Evolutionary conservation across 129 eudicot species (phyloP).

Genomic region (Centaurea solstitialis): DNA sequence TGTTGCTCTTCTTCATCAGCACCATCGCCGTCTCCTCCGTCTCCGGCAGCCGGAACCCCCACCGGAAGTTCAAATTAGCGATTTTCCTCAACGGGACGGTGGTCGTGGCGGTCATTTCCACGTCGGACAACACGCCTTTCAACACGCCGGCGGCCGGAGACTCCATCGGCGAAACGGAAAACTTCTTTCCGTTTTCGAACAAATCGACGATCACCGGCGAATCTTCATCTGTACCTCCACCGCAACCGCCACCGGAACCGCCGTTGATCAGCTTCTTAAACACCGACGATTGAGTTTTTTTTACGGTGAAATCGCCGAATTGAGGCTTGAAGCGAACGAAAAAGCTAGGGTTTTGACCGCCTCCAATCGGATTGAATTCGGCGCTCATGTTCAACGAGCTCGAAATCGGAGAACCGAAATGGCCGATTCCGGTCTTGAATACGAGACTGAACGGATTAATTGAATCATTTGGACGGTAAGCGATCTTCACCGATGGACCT

Average conservation of each 20-base stretch:
- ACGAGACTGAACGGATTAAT: conserved; percentile 59
- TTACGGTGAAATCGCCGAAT: conserved; percentile 71
- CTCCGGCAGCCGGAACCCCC: conserved; percentile 74
- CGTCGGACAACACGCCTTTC: conserved; percentile 33
- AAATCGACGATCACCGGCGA: conserved; percentile 27
- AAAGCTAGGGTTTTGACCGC: conserved; percentile 60
- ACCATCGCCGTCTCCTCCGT: conserved; percentile 30
- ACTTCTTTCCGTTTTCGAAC: conserved; percentile 30
- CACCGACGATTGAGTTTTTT: conserved; percentile 58
- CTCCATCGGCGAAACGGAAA: conserved; percentile 27
- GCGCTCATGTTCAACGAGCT: conserved; percentile 83
- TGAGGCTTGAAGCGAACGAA: conserved; percentile 73
- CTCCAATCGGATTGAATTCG: conserved; percentile 51
- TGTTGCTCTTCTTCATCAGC: conserved; percentile 32
- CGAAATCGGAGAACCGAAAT: conserved; percentile 69
- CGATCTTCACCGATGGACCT: conserved; percentile 67
- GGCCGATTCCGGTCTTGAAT: conserved; percentile 78
- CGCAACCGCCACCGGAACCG: conserved; percentile 20
- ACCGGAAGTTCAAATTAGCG: conserved; percentile 64
- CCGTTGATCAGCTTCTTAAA: conserved; percentile 12
- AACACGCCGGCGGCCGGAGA: conserved; percentile 41
- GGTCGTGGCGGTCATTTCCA: conserved; percentile 57
- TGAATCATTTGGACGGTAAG: conserved; percentile 80
- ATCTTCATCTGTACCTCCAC: conserved; percentile 25
- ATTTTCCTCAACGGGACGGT: conserved; percentile 49